Percentiles rank a stretch among this genome's conserved stretches.
Evolutionary conservation across 768 basidiomycete genomes (phyloP).

Genomic region (Dentipellis sp.): DNA sequence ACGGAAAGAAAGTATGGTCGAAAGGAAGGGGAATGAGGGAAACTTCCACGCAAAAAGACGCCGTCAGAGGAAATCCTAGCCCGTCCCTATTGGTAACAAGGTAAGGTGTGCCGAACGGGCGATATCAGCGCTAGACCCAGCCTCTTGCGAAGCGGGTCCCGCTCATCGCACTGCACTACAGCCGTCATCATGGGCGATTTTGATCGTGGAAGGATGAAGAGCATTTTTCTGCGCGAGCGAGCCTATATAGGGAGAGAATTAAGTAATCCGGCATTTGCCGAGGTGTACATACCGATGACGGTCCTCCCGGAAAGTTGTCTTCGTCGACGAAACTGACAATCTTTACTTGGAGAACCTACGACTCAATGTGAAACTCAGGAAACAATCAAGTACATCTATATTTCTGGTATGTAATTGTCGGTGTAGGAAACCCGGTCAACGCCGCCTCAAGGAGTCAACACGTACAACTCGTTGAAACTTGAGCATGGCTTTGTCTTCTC

Average conservation of each 20-base stretch:
- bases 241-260: background rate
- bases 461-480: background rate
- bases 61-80: slow-evolving; percentile 15
- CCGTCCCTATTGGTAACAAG: slow-evolving; percentile 18
- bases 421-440: too few species aligned
- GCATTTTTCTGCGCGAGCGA: slow-evolving; percentile 2
- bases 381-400: too few species aligned
- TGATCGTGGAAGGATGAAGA: slow-evolving; percentile 39
- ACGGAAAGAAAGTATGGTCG: background rate
- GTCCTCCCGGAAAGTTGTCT: background rate
- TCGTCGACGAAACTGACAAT: background rate
- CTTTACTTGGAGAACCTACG: background rate
- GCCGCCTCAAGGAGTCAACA: too few species aligned
- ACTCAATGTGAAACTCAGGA: too few species aligned
- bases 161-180: slow-evolving; percentile 16
- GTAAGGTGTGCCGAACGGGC: slow-evolving; percentile 17
- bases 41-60: slow-evolving; percentile 5
- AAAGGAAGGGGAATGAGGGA: background rate
- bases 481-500: background rate
- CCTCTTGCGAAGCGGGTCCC: slow-evolving; percentile 11
- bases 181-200: slow-evolving; percentile 25
- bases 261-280: background rate
- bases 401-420: too few species aligned
- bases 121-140: slow-evolving; percentile 12
- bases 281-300: background rate